phyloP scores from a whole-genome alignment of 192 early-diverging fungal species.

The Mortierella claussenii region DNA sequence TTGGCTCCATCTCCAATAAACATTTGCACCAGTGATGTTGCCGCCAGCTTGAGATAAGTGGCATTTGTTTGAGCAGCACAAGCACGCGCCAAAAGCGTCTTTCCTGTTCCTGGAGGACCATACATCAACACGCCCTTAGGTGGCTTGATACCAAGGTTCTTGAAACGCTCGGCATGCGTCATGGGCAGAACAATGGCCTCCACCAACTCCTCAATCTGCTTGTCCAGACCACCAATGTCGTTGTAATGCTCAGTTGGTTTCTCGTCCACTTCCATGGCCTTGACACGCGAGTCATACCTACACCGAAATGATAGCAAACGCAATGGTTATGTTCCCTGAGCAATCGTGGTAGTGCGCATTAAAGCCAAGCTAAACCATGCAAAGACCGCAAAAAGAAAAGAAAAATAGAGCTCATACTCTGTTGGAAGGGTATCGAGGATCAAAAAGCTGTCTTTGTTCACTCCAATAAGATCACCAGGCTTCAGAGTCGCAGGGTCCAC shows the following conservation, averaged over 20 bases:
- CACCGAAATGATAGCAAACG: not conserved
- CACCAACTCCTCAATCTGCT: conserved; percentile 89
- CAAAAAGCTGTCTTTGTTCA: conserved; percentile 98
- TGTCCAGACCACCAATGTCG: conserved; percentile 92
- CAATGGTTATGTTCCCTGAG: not conserved
- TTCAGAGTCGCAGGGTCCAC: conserved; percentile 89
- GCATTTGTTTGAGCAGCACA: conserved; percentile 98
- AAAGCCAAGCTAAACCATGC: too few relatives aligned
- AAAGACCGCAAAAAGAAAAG: not conserved
- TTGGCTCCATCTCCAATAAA: conserved; percentile 99
- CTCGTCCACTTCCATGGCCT: conserved; percentile 99
- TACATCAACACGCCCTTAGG: conserved; percentile 90
- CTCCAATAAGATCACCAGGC: conserved; percentile 97
- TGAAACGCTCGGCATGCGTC: conserved; percentile 87
- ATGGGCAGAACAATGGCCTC: conserved; percentile 90
- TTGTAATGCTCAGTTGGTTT: conserved; percentile 98
- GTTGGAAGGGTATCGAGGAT: conserved; percentile 96
- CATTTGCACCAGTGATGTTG: conserved; percentile 94
- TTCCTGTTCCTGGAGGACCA: conserved; percentile 86
- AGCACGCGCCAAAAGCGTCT: conserved; percentile 96
- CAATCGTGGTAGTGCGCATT: too few relatives aligned
- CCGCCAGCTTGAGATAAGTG: conserved; percentile 95
- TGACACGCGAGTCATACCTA: conserved; percentile 96
- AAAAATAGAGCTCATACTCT: conserved; percentile 69
- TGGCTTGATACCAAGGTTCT: conserved; percentile 88